Percentiles rank a stretch among this genome's conserved stretches.
Conservation (phyloP, 2,329 filamentous ascomycete genomes). For the Alternaria burnsii region DNA sequence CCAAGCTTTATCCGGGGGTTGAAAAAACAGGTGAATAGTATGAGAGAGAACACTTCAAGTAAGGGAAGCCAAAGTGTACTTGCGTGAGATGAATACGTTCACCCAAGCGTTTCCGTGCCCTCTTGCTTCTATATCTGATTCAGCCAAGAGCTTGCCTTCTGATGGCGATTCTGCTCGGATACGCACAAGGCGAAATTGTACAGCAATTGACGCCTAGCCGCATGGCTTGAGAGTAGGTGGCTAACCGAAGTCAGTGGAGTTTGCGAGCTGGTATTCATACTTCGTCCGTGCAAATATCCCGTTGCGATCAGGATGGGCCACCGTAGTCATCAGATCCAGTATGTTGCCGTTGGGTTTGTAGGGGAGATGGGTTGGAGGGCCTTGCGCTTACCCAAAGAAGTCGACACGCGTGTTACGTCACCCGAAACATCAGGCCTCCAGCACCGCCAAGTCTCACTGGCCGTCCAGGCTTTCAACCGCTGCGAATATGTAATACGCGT, state of each 20-base stretch:
- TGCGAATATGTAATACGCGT: slow-evolving; percentile 22
- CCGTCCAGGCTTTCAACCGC: not conserved
- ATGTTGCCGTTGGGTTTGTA: not conserved
- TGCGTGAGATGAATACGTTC: not conserved
- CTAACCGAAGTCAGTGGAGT: not conserved
- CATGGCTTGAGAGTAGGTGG: not conserved
- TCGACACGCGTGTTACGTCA: slow-evolving; percentile 25
- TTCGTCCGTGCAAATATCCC: not conserved
- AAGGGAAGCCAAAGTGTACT: not conserved
- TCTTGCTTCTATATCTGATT: not conserved
- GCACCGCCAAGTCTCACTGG: slow-evolving; percentile 1
- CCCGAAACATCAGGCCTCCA: not conserved
- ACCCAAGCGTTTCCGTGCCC: not conserved
- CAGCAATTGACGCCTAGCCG: not conserved
- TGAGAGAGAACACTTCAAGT: not conserved
- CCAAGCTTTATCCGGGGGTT: not conserved
- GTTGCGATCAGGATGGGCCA: not conserved
- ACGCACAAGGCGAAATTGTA: not conserved
- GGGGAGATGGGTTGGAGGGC: not conserved
- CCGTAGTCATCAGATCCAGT: not conserved
- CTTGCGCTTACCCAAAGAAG: slow-evolving; percentile 1
- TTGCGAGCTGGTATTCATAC: not conserved
- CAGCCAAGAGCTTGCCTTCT: not conserved
- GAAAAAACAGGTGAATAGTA: not conserved
- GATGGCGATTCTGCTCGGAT: not conserved